Evolutionary conservation across 2,329 filamentous ascomycete genomes (phyloP).

Genomic region (Aspergillus pseudoviridinutans): DNA sequence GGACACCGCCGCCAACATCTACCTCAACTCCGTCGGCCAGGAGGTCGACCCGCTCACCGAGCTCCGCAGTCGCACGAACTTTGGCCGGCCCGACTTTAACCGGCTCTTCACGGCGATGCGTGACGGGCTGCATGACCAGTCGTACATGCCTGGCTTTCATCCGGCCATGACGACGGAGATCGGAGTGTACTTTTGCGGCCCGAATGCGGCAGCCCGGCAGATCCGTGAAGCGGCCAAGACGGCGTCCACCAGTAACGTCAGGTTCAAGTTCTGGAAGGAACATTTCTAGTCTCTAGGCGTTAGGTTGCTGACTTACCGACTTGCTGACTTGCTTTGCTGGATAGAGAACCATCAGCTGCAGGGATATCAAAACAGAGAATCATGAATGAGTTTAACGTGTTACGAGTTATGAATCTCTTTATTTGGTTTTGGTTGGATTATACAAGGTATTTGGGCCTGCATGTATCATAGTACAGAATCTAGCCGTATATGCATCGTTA

Average conservation of each 20-base stretch:
- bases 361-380: neutral
- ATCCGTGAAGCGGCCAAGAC: slow-evolving; percentile 77
- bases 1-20: slow-evolving; percentile 93
- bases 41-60: slow-evolving; percentile 89
- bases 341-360: neutral
- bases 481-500: slow-evolving; percentile 2
- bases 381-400: neutral
- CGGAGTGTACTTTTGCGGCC: slow-evolving; percentile 97
- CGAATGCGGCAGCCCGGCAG: slow-evolving; percentile 71
- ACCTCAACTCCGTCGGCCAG: slow-evolving; percentile 88
- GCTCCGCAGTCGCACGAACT: slow-evolving; percentile 84
- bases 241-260: slow-evolving; percentile 71
- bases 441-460: neutral
- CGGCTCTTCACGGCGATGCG: slow-evolving; percentile 80
- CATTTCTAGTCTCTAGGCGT: slow-evolving; percentile 50
- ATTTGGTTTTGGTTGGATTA: neutral
- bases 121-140: slow-evolving; percentile 78
- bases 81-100: slow-evolving; percentile 85
- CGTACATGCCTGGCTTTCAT: slow-evolving; percentile 79
- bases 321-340: neutral
- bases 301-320: neutral
- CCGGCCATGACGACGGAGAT: slow-evolving; percentile 75
- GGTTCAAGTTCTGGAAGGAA: slow-evolving; percentile 99
- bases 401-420: slow-evolving; percentile 22
- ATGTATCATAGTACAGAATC: neutral